These are phyloP conservation scores for Tolypocladium tundrense DNA, from an alignment of 2,329 filamentous ascomycete genomes.

Conservation along the genomic window DNA sequence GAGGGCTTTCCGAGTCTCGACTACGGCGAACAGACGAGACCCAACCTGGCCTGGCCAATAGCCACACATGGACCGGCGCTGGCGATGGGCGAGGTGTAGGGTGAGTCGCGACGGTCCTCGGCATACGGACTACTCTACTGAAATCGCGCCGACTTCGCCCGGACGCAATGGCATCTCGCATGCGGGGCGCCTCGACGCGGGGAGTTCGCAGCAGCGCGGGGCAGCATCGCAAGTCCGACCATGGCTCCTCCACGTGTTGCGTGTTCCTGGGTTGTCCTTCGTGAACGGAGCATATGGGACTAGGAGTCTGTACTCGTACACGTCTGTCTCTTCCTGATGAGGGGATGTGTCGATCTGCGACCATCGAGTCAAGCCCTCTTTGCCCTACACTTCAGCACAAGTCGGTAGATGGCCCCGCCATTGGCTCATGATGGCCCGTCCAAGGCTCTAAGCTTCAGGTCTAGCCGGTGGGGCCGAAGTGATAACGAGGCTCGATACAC, in stretches of 20 bases:
- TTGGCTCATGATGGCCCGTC: constrained; percentile 11
- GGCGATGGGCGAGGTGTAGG: not conserved
- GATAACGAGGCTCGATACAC: not conserved
- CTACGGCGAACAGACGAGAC: not conserved
- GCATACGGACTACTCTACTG: too few relatives aligned
- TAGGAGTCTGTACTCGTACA: not conserved
- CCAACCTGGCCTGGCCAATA: not conserved
- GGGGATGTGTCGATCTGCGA: not conserved
- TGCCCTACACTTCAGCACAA: constrained; percentile 13
- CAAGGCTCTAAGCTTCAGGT: not conserved
- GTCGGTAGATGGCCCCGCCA: constrained; percentile 10
- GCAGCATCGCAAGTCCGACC: not conserved
- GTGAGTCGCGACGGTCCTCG: not conserved
- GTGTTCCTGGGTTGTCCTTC: not conserved
- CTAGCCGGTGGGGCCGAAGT: not conserved
- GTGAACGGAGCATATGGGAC: not conserved
- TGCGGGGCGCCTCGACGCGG: not conserved
- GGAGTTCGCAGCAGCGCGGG: not conserved
- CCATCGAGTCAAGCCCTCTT: constrained; percentile 5
- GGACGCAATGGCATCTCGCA: not conserved
- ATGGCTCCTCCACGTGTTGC: not conserved
- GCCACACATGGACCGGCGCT: not conserved
- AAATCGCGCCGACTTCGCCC: not conserved
- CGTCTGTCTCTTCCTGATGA: not conserved
- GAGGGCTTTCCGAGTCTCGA: not conserved